Evolutionary conservation across 1,139 yeast species (phyloP), one percentile per base, ranked within the genome.

Genomic region (Lodderomyces theae): DNA sequence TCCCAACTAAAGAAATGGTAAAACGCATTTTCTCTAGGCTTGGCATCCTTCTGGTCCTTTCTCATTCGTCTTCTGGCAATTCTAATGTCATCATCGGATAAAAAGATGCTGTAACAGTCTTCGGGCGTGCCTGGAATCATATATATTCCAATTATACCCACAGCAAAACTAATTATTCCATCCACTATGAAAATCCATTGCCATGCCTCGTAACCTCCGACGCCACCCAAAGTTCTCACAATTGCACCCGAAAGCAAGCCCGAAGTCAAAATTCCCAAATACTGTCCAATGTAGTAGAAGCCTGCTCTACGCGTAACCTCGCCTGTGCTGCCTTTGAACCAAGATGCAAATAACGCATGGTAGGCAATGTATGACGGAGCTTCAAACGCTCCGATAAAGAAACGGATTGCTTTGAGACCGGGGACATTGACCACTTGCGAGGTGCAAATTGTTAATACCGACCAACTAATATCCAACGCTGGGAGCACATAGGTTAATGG

Each of bases 101-200:
- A 64, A 56, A 74, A 75, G 45, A 77, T 67, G 35, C 81, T 72
- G 57, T 75, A 74, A 51, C 82, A 77, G 40, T 74, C 71, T 43
- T 67, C 60, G 15, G 92, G 92, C 26, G 85, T 80, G 36, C 88
- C 90, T 2, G 92, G 92, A 48, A 82, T 65, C 50, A 73, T 51
- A 52, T 77, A 74, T 50, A 80, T 70, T 0, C 89, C 90, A 45
- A 79, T 59, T 17, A 83, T 21, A 11, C 85, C 88, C 40, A 84
- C 78, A 2, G 66, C 75, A 24, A 82, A 53, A 2, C 88, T 77
- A 31, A 82, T 67, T 36, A 79, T 58, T 7, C 83, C 85, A 57
- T 83, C 88, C 47, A 83, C 72, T 44, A 84, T 74, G 54, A 80
- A 83, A 61, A 80, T 77, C 88, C 89, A 83, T 61, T 81, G 73